phyloP scores from a whole-genome alignment of 2,329 filamentous ascomycete genomes.

The Colletotrichum sp. region DNA sequence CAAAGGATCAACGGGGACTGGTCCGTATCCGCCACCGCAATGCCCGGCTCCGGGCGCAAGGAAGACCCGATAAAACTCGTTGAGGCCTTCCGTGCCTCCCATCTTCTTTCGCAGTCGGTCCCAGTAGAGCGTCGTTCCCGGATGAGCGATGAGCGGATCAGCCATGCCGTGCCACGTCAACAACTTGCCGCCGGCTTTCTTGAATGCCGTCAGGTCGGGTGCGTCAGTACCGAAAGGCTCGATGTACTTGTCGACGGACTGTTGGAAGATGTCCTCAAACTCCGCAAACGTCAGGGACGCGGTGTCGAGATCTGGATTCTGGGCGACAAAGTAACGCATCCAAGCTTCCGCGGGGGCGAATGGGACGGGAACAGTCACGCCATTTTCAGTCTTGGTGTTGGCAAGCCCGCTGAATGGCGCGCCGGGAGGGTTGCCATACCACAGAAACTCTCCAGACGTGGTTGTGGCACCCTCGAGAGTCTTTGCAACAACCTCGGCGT shows the following conservation, averaged over 20 bases:
- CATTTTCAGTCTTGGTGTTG: background rate
- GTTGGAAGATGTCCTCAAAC: background rate
- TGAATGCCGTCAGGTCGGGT: slow-evolving; percentile 33
- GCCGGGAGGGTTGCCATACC: background rate
- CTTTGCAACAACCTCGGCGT: background rate
- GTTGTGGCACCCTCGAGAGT: background rate
- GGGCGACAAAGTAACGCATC: slow-evolving; percentile 2
- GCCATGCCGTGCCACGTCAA: slow-evolving; percentile 45
- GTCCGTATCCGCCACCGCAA: slow-evolving; percentile 35
- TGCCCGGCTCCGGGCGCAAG: slow-evolving; percentile 56
- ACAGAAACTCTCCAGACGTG: background rate
- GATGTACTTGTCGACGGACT: background rate
- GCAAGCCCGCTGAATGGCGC: background rate
- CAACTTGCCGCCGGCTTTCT: slow-evolving; percentile 41
- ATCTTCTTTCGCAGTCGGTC: background rate
- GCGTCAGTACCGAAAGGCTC: slow-evolving; percentile 27
- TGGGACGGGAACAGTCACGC: background rate
- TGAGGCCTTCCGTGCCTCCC: background rate
- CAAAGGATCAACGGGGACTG: background rate
- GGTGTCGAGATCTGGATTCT: background rate
- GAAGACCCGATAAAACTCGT: slow-evolving; percentile 56
- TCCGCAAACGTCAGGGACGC: background rate
- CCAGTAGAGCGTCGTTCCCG: slow-evolving; percentile 34
- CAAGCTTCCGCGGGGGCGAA: background rate
- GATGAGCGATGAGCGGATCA: slow-evolving; percentile 39